These are phyloP conservation scores for Atractiella rhizophila DNA, from an alignment of 768 basidiomycete species.

Conservation along the genomic window DNA sequence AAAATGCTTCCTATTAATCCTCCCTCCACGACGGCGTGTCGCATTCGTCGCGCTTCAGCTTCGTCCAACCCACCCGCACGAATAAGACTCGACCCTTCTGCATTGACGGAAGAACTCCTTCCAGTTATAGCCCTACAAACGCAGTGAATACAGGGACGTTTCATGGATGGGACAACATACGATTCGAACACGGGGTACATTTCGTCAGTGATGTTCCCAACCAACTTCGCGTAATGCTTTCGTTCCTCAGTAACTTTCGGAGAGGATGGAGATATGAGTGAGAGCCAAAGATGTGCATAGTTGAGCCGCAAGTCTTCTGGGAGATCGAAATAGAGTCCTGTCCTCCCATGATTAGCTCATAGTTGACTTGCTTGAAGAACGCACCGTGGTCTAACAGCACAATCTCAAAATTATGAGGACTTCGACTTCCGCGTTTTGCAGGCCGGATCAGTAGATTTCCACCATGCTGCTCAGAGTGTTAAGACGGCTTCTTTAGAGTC, in stretches of 20 bases:
- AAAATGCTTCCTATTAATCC: slow-evolving; percentile 65
- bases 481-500: background rate
- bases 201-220: slow-evolving; percentile 71
- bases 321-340: slow-evolving; percentile 64
- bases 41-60: slow-evolving; percentile 56
- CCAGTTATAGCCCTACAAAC: slow-evolving; percentile 85
- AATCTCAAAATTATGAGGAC: slow-evolving; percentile 86
- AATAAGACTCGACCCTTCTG: slow-evolving; percentile 22
- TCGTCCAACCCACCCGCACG: slow-evolving; percentile 46
- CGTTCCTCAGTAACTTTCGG: slow-evolving; percentile 39
- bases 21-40: slow-evolving; percentile 58
- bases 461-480: slow-evolving; percentile 15
- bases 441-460: slow-evolving; percentile 81
- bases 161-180: slow-evolving; percentile 1
- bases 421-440: slow-evolving; percentile 34
- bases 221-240: slow-evolving; percentile 61
- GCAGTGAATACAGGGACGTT: slow-evolving; percentile 47
- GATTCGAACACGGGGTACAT: slow-evolving; percentile 26
- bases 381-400: slow-evolving; percentile 68
- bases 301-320: slow-evolving; percentile 48
- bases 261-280: slow-evolving; percentile 51
- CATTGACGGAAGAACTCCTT: slow-evolving; percentile 37
- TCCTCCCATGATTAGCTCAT: background rate
- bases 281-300: slow-evolving; percentile 49
- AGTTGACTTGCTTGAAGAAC: slow-evolving; percentile 4